phyloP scores from a whole-genome alignment of 1,139 yeast species.

The Arxiozyma bovina region DNA sequence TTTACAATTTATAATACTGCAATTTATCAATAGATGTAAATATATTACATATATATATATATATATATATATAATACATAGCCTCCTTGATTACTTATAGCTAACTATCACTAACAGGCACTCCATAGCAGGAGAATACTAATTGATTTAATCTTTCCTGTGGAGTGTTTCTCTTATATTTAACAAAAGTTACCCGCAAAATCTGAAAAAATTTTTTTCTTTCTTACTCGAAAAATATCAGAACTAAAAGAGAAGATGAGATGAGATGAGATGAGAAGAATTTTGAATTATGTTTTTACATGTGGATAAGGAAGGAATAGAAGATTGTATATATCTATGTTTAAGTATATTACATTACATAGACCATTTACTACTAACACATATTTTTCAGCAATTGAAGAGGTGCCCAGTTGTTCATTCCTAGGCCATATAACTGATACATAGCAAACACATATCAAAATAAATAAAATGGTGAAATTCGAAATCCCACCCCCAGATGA shows the following conservation, averaged over 20 bases:
- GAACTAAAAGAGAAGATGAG: not conserved
- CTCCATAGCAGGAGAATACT: no score
- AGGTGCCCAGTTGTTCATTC: not conserved
- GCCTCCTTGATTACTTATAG: no score
- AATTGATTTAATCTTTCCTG: not conserved
- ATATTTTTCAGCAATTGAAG: not conserved
- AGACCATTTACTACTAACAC: no score
- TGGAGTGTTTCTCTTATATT: no score
- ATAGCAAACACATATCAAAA: conserved; percentile 1
- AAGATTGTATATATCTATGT: not conserved
- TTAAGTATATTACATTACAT: no score
- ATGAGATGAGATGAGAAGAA: conserved; percentile 1
- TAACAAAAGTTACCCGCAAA: not conserved
- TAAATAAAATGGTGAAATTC: conserved; percentile 7
- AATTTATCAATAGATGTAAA: no score
- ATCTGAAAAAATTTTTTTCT: not conserved
- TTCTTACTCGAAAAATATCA: no score
- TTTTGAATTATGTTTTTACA: not conserved
- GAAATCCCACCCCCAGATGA: conserved; percentile 60
- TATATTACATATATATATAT: not conserved
- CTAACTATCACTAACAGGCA: not conserved
- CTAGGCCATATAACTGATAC: not conserved
- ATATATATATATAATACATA: not conserved
- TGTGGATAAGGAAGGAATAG: not conserved
- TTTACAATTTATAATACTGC: no score